Evolutionary conservation across 1,139 yeast genomes (phyloP), one percentile per base, ranked within the genome.

Genomic region (Scheffersomyces illinoinensis): DNA sequence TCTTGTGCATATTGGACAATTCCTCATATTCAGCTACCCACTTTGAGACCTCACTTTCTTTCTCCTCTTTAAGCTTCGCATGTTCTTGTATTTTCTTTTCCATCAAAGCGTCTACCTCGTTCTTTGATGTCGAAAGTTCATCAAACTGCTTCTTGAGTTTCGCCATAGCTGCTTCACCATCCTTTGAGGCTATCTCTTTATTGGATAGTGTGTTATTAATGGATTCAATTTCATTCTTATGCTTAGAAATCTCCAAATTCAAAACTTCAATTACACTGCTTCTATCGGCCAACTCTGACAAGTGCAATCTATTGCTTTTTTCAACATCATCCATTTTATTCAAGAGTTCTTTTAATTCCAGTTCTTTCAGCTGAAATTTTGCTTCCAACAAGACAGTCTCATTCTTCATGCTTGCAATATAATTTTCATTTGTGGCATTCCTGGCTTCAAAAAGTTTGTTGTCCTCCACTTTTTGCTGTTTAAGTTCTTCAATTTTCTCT

Each of bases 401-500:
- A 33, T 33, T 33, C 43, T 33, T 33, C 43, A 33, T 33, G 43
- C 43, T 33, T 33, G 43, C 43, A 33, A 33, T 33, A 33, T 17
- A 33, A 4, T 12, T 33, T 8, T 46, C 47, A 52, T 47, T 47
- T 39, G 52, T 55, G 19, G 18, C 19, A 23, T 52, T 18, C 51
- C n/a, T 51, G 7, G 50, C n/a, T 20, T 55, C 57, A 24, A 50
- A 53, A 24, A 54, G 26, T 43, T 61, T 54, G 6, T 20, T 50
- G 54, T 58, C 43, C 21, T 56, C 61, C n/a, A 33, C 33, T 17
- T 54, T 51, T 39, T 56, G 48, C 33, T 53, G 48, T 39, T 53
- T 52, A n/a, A 54, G 47, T 4, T 14, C 24, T 33, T 50, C 49
- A 19, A 58, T 53, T 47, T 56, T 43, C 23, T 49, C 17, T 49